phyloP scores from a whole-genome alignment of 1,139 yeast species.

The Meyerozyma carpophila region DNA sequence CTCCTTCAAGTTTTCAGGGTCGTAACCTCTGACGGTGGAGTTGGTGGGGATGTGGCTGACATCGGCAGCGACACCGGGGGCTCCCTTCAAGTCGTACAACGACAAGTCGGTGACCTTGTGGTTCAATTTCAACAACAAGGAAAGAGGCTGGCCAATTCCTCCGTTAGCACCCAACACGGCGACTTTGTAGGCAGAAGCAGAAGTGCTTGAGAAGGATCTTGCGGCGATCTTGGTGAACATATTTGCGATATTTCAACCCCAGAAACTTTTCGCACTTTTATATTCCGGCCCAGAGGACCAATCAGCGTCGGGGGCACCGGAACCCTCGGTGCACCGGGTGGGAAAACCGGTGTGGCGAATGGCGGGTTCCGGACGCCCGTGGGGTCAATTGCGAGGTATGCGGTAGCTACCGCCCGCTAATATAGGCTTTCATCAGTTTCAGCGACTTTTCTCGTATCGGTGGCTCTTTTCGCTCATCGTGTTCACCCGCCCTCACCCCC shows the following conservation, averaged over 20 bases:
- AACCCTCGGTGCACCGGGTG: neutral
- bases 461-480: too few species aligned
- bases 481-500: too few species aligned
- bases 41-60: constrained; percentile 85
- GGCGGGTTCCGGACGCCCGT: too few species aligned
- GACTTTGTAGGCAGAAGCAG: constrained; percentile 64
- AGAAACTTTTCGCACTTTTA: constrained; percentile 1
- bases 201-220: constrained; percentile 65
- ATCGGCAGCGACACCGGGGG: constrained; percentile 92
- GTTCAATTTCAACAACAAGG: constrained; percentile 72
- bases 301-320: neutral
- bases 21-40: constrained; percentile 62
- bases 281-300: neutral
- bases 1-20: constrained; percentile 54
- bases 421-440: too few species aligned
- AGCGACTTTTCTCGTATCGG: too few species aligned
- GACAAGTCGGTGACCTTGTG: constrained; percentile 58
- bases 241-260: constrained; percentile 13
- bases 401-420: too few species aligned
- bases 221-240: constrained; percentile 50
- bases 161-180: constrained; percentile 80
- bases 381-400: too few species aligned
- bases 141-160: constrained; percentile 92
- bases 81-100: constrained; percentile 82
- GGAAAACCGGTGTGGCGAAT: too few species aligned